Conservation (phyloP, 495 filamentous ascomycete genomes). For the Aspergillus heteromorphus region DNA sequence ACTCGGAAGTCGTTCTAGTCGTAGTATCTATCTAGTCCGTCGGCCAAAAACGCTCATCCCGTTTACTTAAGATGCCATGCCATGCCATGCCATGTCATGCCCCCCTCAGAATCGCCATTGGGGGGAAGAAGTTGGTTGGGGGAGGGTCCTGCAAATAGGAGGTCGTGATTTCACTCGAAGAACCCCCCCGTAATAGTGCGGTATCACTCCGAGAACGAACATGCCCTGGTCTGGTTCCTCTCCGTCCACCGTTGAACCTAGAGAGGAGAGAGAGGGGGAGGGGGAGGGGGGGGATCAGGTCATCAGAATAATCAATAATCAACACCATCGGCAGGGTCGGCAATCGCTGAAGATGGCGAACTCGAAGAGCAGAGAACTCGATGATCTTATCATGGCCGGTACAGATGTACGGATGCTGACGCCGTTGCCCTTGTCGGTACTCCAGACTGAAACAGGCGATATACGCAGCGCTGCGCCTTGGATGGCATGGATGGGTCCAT, state of each 20-base stretch:
- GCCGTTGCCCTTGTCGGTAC: background rate
- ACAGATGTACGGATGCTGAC: no score
- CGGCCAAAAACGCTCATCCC: no score
- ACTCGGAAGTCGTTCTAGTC: no score
- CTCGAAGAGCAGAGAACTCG: background rate
- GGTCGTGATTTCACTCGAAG: background rate
- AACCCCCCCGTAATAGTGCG: slow-evolving; percentile 2
- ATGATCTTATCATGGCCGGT: background rate
- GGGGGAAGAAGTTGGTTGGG: background rate
- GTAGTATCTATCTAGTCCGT: no score
- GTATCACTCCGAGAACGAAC: background rate
- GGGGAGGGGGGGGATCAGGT: background rate
- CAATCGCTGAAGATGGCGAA: no score
- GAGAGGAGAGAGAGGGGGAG: no score
- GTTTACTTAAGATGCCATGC: no score
- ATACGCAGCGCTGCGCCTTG: slow-evolving; percentile 8
- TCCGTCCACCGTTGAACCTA: background rate
- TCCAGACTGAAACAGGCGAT: background rate
- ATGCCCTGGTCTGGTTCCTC: background rate
- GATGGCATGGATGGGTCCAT: slow-evolving; percentile 3
- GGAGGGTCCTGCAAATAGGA: slow-evolving; percentile 1
- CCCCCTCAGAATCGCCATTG: background rate
- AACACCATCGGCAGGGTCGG: background rate
- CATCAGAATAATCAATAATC: background rate
- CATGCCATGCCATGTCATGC: no score